phyloP scores from a whole-genome alignment of 2,329 filamentous ascomycete species.

The Decorospora gaudefroyi region DNA sequence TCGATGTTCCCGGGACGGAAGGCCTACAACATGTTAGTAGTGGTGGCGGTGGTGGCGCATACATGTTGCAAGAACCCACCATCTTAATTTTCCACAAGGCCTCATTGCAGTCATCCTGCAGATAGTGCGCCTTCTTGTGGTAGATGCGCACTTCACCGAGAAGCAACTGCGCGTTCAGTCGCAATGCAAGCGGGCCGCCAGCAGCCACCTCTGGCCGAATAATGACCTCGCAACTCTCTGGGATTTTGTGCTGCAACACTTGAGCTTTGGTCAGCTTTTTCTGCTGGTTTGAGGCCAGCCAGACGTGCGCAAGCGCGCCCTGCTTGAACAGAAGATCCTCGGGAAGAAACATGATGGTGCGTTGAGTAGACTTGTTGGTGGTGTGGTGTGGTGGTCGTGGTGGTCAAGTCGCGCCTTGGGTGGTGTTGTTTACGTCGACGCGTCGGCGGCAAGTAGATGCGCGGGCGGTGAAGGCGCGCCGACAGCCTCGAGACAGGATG shows the following conservation, averaged over 20 bases:
- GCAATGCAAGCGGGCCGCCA: conserved; percentile 91
- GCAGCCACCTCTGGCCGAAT: conserved; percentile 67
- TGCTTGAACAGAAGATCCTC: conserved; percentile 95
- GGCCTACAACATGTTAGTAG: conserved; percentile 57
- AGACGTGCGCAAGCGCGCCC: conserved; percentile 94
- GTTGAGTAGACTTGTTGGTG: conserved; percentile 14
- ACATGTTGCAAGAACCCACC: conserved; percentile 58
- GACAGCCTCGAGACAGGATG: conserved; percentile 19
- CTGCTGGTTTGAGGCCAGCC: conserved; percentile 97
- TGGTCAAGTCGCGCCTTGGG: conserved; percentile 25
- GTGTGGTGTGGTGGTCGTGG: conserved; percentile 18
- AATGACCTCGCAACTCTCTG: conserved; percentile 92
- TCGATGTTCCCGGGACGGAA: conserved; percentile 97
- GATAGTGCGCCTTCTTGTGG: conserved; percentile 92
- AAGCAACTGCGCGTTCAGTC: conserved; percentile 89
- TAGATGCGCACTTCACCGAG: conserved; percentile 97
- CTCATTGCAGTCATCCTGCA: conserved; percentile 97
- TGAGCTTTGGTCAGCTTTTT: conserved; percentile 98
- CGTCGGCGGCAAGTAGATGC: conserved; percentile 35
- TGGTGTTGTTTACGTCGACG: conserved; percentile 42
- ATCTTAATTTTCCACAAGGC: conserved; percentile 98
- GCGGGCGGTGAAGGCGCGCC: conserved; percentile 31
- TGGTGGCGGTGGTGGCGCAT: too few relatives aligned
- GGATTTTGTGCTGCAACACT: conserved; percentile 90
- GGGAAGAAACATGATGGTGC: conserved; percentile 87